phyloP scores from a whole-genome alignment of 176 grass and related monocot genomes.

The Echinochloa phyllopogon region DNA sequence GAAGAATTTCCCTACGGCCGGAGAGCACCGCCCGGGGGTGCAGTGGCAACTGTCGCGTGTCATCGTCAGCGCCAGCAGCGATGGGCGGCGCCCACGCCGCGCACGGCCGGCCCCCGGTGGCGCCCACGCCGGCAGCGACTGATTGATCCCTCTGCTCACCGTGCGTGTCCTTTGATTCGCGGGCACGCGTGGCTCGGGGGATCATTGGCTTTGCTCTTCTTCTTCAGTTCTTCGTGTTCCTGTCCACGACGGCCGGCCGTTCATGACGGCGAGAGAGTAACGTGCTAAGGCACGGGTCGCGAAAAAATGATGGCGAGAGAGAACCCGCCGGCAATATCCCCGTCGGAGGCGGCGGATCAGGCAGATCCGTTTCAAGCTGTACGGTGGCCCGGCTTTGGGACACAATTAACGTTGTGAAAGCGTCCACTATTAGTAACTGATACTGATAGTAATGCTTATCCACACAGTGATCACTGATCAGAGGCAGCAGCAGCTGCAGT shows the following conservation, averaged over 20 bases:
- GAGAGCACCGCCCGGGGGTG: neutral
- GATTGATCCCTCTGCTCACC: neutral
- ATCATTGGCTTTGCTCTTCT: conserved; percentile 9
- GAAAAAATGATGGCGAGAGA: no score
- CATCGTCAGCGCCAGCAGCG: conserved; percentile 9
- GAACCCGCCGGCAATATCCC: no score
- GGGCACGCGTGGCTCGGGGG: conserved; percentile 35
- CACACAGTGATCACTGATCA: neutral
- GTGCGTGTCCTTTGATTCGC: conserved; percentile 16
- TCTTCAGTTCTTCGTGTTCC: neutral
- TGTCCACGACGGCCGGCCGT: neutral
- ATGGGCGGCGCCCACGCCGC: neutral
- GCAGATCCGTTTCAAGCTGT: neutral
- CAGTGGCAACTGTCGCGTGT: conserved; percentile 10
- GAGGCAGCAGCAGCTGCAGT: no score
- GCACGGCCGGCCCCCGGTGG: conserved; percentile 3
- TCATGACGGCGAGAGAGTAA: neutral
- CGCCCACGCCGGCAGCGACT: conserved; percentile 6
- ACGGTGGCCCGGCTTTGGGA: neutral
- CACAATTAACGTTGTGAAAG: neutral
- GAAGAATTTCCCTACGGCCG: neutral
- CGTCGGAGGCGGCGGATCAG: no score
- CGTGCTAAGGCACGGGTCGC: no score
- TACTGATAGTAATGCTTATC: neutral
- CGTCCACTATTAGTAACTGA: neutral